Conservation (phyloP, 148 eudicot genomes). For the Chenopodium album region DNA sequence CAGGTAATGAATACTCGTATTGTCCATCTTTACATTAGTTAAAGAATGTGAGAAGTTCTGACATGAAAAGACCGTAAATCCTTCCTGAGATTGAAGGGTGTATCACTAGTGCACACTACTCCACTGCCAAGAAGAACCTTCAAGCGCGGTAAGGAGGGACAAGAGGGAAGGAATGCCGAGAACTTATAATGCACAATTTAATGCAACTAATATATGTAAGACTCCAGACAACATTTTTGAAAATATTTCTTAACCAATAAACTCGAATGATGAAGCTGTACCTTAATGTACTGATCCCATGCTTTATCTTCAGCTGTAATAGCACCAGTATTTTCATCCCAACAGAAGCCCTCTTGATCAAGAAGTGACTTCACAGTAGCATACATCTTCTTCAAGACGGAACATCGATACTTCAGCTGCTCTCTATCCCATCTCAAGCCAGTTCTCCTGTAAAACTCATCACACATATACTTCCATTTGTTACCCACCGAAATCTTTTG, state of each 20-base stretch:
- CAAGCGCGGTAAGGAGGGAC: too few relatives aligned
- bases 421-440: constrained; percentile 70
- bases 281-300: constrained; percentile 62
- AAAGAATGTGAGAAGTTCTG: too few relatives aligned
- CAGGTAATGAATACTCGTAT: too few relatives aligned
- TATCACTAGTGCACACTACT: too few relatives aligned
- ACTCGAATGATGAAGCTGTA: constrained; percentile 3
- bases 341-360: constrained; percentile 47
- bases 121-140: too few relatives aligned
- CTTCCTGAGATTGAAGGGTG: too few relatives aligned
- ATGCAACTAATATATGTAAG: too few relatives aligned
- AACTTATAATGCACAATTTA: too few relatives aligned
- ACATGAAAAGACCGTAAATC: too few relatives aligned
- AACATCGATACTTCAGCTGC: constrained; percentile 53
- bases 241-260: neutral
- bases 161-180: too few relatives aligned
- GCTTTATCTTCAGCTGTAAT: constrained; percentile 47
- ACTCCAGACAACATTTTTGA: too few relatives aligned
- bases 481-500: constrained; percentile 45
- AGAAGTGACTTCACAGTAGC: constrained; percentile 46
- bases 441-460: constrained; percentile 51
- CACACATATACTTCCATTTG: constrained; percentile 57
- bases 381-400: constrained; percentile 59
- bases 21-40: too few relatives aligned
- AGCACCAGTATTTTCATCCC: constrained; percentile 58